Conservation (phyloP, 2,329 filamentous ascomycete genomes). For the Pseudogymnoascus sp. region DNA sequence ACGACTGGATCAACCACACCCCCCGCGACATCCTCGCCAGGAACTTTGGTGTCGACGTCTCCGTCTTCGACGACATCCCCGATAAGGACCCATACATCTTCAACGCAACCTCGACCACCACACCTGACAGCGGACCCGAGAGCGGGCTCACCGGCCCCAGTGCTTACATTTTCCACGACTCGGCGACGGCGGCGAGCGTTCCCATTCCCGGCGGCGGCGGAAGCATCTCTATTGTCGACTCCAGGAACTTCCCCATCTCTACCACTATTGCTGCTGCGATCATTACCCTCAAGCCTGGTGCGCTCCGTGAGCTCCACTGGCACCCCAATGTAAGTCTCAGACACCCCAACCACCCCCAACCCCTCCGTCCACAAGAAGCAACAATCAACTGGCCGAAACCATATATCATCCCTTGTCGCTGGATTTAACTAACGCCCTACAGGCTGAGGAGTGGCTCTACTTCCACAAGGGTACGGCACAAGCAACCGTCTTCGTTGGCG, state of each 20-base stretch:
- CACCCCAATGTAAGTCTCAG: constrained; percentile 53
- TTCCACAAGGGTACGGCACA: constrained; percentile 55
- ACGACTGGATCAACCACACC: constrained; percentile 62
- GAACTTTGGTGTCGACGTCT: constrained; percentile 57
- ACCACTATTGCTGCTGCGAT: constrained; percentile 59
- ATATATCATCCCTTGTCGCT: neutral
- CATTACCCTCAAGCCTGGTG: constrained; percentile 55
- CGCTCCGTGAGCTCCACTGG: constrained; percentile 60
- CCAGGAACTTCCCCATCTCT: constrained; percentile 56
- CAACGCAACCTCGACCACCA: constrained; percentile 44
- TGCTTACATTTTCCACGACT: constrained; percentile 54
- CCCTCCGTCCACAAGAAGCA: neutral
- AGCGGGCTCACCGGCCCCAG: constrained; percentile 46
- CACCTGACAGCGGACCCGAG: constrained; percentile 37
- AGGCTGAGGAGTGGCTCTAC: constrained; percentile 65
- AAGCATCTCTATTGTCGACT: constrained; percentile 56
- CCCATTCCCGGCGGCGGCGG: constrained; percentile 53
- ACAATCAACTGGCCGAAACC: neutral
- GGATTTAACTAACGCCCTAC: neutral
- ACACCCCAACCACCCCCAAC: neutral
- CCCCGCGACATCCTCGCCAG: constrained; percentile 56
- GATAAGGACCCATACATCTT: constrained; percentile 53
- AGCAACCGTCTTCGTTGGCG: constrained; percentile 58
- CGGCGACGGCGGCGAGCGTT: constrained; percentile 33
- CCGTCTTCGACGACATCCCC: constrained; percentile 52